These are phyloP conservation scores for Rhizophora mangle DNA, from an alignment of 345 rosid species.

Conservation along the genomic window DNA sequence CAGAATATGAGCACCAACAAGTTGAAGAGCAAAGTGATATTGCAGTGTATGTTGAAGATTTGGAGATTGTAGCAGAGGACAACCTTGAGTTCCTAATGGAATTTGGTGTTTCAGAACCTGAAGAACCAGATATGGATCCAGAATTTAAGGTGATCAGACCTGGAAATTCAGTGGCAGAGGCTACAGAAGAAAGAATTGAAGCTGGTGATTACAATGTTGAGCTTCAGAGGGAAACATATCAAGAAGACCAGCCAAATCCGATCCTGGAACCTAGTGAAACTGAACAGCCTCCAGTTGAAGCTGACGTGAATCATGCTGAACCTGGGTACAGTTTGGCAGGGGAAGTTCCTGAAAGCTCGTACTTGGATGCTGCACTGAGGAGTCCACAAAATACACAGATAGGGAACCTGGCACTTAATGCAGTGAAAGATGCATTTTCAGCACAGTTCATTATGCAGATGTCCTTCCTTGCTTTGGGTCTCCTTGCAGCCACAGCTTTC, in stretches of 20 bases:
- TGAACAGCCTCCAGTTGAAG: slow-evolving; percentile 15
- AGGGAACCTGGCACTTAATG: background rate
- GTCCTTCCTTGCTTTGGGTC: slow-evolving; percentile 33
- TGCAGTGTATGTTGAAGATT: slow-evolving; percentile 1
- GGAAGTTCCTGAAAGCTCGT: slow-evolving; percentile 3
- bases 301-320: slow-evolving; percentile 2
- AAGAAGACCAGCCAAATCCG: slow-evolving; percentile 1
- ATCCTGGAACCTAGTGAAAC: slow-evolving; percentile 9
- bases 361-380: slow-evolving; percentile 14
- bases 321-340: slow-evolving; percentile 11
- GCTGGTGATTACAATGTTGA: background rate
- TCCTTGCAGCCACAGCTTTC: slow-evolving; percentile 37
- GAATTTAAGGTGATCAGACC: slow-evolving; percentile 8
- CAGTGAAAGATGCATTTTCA: slow-evolving; percentile 12
- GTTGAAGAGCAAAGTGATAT: background rate
- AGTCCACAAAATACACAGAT: slow-evolving; percentile 18
- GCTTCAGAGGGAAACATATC: background rate
- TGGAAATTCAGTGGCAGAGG: background rate
- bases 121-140: slow-evolving; percentile 8
- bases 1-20: background rate
- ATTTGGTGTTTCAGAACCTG: slow-evolving; percentile 11
- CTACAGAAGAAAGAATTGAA: slow-evolving; percentile 2
- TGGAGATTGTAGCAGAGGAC: slow-evolving; percentile 19
- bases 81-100: slow-evolving; percentile 21
- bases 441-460: slow-evolving; percentile 11